phyloP scores from a whole-genome alignment of 2,329 filamentous ascomycete species.

The Aspergillus sp. region DNA sequence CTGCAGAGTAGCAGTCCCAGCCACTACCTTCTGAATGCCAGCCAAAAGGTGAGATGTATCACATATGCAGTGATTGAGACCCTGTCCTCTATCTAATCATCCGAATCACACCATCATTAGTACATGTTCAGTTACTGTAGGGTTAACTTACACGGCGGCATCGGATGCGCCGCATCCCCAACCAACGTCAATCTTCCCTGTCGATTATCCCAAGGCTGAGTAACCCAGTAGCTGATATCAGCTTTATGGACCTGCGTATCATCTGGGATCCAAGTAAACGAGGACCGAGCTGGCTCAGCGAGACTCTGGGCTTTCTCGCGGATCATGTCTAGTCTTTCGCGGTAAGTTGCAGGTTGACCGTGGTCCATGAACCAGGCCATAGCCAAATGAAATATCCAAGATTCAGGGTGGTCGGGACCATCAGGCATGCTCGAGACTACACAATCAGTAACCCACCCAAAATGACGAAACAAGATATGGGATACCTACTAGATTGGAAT shows the following conservation, averaged over 20 bases:
- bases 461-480: too few species aligned
- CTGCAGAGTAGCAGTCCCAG: not conserved
- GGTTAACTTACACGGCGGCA: constrained; percentile 11
- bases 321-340: constrained; percentile 6
- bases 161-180: constrained; percentile 13
- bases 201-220: constrained; percentile 13
- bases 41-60: constrained; percentile 2
- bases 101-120: not conserved
- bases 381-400: constrained; percentile 13
- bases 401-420: constrained; percentile 9
- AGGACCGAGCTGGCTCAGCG: constrained; percentile 9
- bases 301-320: constrained; percentile 5
- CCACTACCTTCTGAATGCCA: not conserved
- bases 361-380: constrained; percentile 12
- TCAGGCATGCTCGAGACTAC: constrained; percentile 11
- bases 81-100: constrained; percentile 7
- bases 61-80: constrained; percentile 14
- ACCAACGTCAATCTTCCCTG: constrained; percentile 9
- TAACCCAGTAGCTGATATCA: constrained; percentile 13
- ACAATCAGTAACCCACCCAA: not conserved
- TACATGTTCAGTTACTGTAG: not conserved
- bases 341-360: constrained; percentile 1
- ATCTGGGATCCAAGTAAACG: constrained; percentile 10
- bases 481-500: constrained; percentile 13
- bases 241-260: constrained; percentile 13